Evolutionary conservation across 2,329 filamentous ascomycete species (phyloP), one percentile per base, ranked within the genome.

Genomic region (Ophiosphaerella korrae): DNA sequence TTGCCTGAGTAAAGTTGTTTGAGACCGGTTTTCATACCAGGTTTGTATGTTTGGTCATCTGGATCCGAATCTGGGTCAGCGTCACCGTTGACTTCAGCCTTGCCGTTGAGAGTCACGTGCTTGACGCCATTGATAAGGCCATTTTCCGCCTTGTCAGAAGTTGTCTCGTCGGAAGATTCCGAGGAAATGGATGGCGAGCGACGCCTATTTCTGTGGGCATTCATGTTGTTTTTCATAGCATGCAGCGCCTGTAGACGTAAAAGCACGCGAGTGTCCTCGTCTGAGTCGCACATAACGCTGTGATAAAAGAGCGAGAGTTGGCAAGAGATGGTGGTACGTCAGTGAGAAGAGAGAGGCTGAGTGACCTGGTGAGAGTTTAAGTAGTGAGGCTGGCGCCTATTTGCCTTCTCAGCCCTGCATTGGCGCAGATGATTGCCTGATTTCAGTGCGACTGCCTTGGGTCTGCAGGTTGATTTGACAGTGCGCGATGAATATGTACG

Each of bases 1-100:
- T 80, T 78, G 37, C 77, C 77, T 23, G 75, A 72, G 53, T 82
- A 83, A 5, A 83, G 69, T 23, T 80, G 70, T 63, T 80, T 80
- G 18, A 75, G 63, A 7, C 75, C 75, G 36, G 48, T 68, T 38
- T 71, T 68, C 75, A 77, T 76, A 23, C 75, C 75, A 7, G 65
- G 58, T 8, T 67, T 53, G 32, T 42, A 62, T 3, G 55, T 50
- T 9, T 35, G 33, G 4, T 52, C 54, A 3, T 48, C 49, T n/a
- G 52, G 48, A 5, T 49, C 33, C 6, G 31, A 26, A n/a, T 24
- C 24, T 12, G 32, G 26, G 5, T 53, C 40, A 29, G 50, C 50
- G 34, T 40, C n/a, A 16, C 46, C 54, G 34, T 58, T 55, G 13
- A 14, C 36, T n/a, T 34, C 36, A 7, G 37, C 24, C 45, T 48